Conservation (phyloP, 2,329 filamentous ascomycete genomes). For the Hypoxylon sp. region DNA sequence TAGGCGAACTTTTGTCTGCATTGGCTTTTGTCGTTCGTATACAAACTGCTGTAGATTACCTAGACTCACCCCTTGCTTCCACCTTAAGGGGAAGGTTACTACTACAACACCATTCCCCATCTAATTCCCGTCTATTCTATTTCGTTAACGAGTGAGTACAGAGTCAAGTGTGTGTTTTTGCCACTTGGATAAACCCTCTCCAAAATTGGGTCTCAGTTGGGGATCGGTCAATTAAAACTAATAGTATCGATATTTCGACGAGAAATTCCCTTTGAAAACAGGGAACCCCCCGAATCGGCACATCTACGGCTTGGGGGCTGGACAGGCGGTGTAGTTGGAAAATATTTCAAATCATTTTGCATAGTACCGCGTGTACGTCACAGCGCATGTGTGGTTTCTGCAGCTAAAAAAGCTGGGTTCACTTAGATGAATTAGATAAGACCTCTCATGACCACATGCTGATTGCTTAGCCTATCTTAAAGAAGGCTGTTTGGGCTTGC, state of each 20-base stretch:
- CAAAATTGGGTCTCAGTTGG: neutral
- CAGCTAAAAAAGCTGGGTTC: slow-evolving; percentile 1
- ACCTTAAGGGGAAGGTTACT: slow-evolving; percentile 1
- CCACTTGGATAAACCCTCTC: neutral
- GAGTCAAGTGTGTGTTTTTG: neutral
- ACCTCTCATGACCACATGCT: slow-evolving; percentile 9
- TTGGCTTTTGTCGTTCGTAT: neutral
- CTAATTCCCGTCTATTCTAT: slow-evolving; percentile 2
- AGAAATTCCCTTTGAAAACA: slow-evolving; percentile 19
- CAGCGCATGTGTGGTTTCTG: slow-evolving; percentile 13
- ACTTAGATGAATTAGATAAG: slow-evolving; percentile 19
- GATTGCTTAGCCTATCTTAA: slow-evolving; percentile 24
- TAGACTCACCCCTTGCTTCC: neutral
- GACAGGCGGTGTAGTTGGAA: slow-evolving; percentile 34
- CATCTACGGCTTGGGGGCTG: slow-evolving; percentile 36
- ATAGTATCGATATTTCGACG: neutral
- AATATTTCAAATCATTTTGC: slow-evolving; percentile 32
- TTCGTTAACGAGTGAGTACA: neutral
- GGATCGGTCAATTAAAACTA: slow-evolving; percentile 14
- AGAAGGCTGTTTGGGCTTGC: slow-evolving; percentile 27
- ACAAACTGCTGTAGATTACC: neutral
- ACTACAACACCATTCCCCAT: slow-evolving; percentile 2
- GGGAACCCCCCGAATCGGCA: slow-evolving; percentile 25
- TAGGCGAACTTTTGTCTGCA: neutral
- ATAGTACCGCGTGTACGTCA: slow-evolving; percentile 25